Evolutionary conservation across 1,284 basidiomycete genomes (phyloP).

Genomic region (Apiotrichum veenhuisii): DNA sequence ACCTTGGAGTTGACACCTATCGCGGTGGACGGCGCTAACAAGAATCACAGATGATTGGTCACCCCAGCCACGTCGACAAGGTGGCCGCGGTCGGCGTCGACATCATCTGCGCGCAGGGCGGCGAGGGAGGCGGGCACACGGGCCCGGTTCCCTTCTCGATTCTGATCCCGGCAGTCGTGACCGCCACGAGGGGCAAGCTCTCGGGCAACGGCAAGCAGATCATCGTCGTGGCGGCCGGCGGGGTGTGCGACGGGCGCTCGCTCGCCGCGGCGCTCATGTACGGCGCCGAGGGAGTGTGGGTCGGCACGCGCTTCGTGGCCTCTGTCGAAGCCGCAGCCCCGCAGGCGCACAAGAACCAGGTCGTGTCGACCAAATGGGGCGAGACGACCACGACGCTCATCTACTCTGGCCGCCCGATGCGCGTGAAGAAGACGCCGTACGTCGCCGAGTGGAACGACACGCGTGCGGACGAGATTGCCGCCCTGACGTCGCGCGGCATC

Average conservation of each 20-base stretch:
- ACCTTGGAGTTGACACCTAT: no score
- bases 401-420: slow-evolving; percentile 80
- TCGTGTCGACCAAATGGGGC: slow-evolving; percentile 41
- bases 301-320: slow-evolving; percentile 86
- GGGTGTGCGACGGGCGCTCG: slow-evolving; percentile 76
- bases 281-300: slow-evolving; percentile 83
- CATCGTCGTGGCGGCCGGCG: slow-evolving; percentile 79
- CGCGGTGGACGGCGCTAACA: no score
- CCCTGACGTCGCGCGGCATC: slow-evolving; percentile 69
- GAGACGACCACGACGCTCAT: slow-evolving; percentile 70
- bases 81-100: slow-evolving; percentile 76
- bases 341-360: slow-evolving; percentile 72
- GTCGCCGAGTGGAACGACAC: slow-evolving; percentile 62
- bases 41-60: slow-evolving; percentile 86
- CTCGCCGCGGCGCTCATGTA: slow-evolving; percentile 79
- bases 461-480: slow-evolving; percentile 52
- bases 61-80: slow-evolving; percentile 77
- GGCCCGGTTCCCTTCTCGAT: slow-evolving; percentile 42
- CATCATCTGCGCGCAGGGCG: slow-evolving; percentile 82
- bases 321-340: slow-evolving; percentile 62
- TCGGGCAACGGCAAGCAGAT: slow-evolving; percentile 73
- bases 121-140: slow-evolving; percentile 72
- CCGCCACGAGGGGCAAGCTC: slow-evolving; percentile 66
- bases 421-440: slow-evolving; percentile 74
- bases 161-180: slow-evolving; percentile 67